Conservation (phyloP, 139 green algal species). For the Coelastrella sp. region DNA sequence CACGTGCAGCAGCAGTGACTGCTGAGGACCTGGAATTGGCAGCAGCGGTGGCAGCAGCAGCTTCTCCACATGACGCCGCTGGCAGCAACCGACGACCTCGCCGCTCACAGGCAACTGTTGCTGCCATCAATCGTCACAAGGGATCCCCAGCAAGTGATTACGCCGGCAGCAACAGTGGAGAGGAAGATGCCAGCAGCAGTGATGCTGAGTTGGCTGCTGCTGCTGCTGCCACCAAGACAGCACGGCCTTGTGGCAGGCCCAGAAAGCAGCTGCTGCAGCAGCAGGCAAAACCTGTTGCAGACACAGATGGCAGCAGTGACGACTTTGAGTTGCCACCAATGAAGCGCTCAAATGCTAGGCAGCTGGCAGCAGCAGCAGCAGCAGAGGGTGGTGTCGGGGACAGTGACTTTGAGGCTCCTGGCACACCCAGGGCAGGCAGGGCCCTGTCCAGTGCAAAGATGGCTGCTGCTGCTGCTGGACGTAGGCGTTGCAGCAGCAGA, state of each 20-base stretch:
- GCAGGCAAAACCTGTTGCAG: neutral
- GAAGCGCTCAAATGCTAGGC: neutral
- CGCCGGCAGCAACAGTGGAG: neutral
- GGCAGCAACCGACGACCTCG: neutral
- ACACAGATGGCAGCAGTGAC: neutral
- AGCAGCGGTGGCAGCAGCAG: constrained; percentile 11
- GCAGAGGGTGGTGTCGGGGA: neutral
- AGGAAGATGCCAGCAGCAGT: neutral
- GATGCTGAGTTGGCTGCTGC: neutral
- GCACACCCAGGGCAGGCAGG: neutral
- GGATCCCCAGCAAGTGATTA: neutral
- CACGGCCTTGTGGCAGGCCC: neutral
- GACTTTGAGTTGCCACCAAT: neutral
- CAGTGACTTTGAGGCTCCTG: neutral
- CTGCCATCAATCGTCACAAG: neutral
- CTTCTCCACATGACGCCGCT: neutral
- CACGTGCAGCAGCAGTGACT: neutral
- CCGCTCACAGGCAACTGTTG: neutral
- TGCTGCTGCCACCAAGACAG: neutral
- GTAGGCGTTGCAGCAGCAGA: constrained; percentile 6
- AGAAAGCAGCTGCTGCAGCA: neutral
- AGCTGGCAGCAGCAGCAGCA: constrained; percentile 22
- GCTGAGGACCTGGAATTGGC: constrained; percentile 4
- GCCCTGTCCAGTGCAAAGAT: neutral
- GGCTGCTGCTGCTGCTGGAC: constrained; percentile 17